Conservation (phyloP, 768 basidiomycete species). For the Butyriboletus loyo region DNA sequence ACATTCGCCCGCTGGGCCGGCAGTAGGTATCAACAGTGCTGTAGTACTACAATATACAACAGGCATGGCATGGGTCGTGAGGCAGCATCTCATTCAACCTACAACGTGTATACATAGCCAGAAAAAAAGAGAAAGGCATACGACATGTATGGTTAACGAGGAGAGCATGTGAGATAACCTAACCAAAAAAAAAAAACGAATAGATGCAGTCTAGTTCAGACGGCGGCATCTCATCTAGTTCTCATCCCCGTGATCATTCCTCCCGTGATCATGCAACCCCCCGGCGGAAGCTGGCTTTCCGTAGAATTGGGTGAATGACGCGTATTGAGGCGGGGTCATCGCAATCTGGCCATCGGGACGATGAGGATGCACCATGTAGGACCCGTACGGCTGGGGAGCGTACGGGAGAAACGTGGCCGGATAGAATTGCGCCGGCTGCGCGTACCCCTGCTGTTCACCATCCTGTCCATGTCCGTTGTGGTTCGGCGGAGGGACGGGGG, state of each 20-base stretch:
- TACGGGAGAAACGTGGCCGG: conserved; percentile 46
- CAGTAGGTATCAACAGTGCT: conserved; percentile 30
- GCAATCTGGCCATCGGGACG: conserved; percentile 40
- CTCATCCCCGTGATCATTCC: conserved; percentile 30
- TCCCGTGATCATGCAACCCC: conserved; percentile 28
- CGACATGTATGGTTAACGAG: conserved; percentile 4
- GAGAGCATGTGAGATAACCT: conserved; percentile 16
- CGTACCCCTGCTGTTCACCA: conserved; percentile 39
- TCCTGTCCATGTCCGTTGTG: conserved; percentile 40
- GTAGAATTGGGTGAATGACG: conserved; percentile 38
- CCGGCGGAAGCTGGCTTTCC: conserved; percentile 38
- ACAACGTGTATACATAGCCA: conserved; percentile 26
- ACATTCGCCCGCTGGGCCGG: conserved; percentile 21
- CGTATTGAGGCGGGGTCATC: conserved; percentile 36
- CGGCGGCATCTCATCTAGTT: conserved; percentile 26
- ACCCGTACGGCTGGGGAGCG: conserved; percentile 46
- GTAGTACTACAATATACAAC: conserved; percentile 30
- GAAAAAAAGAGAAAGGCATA: conserved; percentile 16
- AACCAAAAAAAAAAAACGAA: conserved; percentile 16
- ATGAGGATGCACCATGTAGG: conserved; percentile 45
- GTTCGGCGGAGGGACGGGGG: conserved; percentile 43
- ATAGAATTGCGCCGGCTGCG: conserved; percentile 44
- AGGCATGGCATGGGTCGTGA: conserved; percentile 19
- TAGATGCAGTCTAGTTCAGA: conserved; percentile 15
- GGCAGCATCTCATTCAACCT: conserved; percentile 23